Percentiles rank a stretch among this genome's conserved stretches.
These are phyloP conservation scores for Coniferiporia sulphurascens DNA, from an alignment of 1,284 basidiomycete genomes.

Conservation along the genomic window DNA sequence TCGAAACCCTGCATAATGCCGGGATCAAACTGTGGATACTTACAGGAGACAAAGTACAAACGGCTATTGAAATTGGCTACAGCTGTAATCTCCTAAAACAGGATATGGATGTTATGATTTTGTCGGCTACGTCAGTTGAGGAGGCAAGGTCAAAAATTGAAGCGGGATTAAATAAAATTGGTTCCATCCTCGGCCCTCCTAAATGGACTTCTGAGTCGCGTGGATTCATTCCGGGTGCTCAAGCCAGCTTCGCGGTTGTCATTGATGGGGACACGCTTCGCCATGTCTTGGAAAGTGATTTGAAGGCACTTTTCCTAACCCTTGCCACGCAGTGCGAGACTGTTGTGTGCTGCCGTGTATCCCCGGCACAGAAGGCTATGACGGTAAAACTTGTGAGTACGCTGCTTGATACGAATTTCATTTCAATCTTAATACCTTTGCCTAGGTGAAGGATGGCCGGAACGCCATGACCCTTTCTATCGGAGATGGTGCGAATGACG, in stretches of 20 bases:
- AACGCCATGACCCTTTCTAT: slow-evolving; percentile 97
- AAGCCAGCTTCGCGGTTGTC: slow-evolving; percentile 85
- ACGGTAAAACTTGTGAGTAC: slow-evolving; percentile 82
- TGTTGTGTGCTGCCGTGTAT: slow-evolving; percentile 96
- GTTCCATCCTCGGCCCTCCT: slow-evolving; percentile 69
- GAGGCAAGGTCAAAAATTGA: slow-evolving; percentile 85
- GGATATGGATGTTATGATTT: slow-evolving; percentile 95
- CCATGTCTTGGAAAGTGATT: slow-evolving; percentile 70
- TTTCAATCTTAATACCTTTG: slow-evolving; percentile 4
- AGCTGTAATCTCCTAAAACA: slow-evolving; percentile 89
- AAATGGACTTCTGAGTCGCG: slow-evolving; percentile 51
- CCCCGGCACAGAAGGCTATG: slow-evolving; percentile 93
- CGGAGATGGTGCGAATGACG: slow-evolving; percentile 94
- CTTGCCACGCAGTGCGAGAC: slow-evolving; percentile 95
- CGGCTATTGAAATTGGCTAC: slow-evolving; percentile 95
- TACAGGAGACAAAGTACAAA: slow-evolving; percentile 95
- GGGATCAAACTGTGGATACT: slow-evolving; percentile 98
- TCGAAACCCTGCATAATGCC: slow-evolving; percentile 86
- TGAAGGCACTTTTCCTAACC: slow-evolving; percentile 86
- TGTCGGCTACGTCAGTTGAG: slow-evolving; percentile 78
- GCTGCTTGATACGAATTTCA: neutral
- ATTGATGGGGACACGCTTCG: slow-evolving; percentile 94
- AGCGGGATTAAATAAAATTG: slow-evolving; percentile 91
- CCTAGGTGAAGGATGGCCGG: slow-evolving; percentile 87
- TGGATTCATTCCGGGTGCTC: slow-evolving; percentile 62